Evolutionary conservation across 768 basidiomycete genomes (phyloP), one percentile per base, ranked within the genome.

Genomic region (Tylopilus intermedius): DNA sequence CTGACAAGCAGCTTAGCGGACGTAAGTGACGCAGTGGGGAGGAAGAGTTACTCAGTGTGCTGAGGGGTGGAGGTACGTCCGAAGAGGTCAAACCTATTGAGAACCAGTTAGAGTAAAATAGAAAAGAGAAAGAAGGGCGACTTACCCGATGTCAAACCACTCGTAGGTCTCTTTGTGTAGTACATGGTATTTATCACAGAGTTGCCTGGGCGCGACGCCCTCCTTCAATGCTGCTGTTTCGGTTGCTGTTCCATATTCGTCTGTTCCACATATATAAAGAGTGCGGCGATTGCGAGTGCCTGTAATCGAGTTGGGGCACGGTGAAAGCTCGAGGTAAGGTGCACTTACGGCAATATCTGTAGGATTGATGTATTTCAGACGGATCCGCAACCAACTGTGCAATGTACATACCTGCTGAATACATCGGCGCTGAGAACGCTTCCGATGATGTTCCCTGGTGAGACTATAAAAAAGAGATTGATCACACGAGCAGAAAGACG

Each of bases 221-320:
- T 95, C 92, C 65, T 93, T 92, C 54, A 92, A 69, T 4, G 96
- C 95, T 69, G 96, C 94, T 2, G 94, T 97, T 75, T 99, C 96
- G 0, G 96, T 96, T 0, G 96, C 95, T 7, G 96, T 99, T n/a
- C 96, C 96, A 63, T 99, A 99, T 71, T 99, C 96, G 66, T 99
- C 96, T 4, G 96, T 98, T 26, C 96, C 96, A 70, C 96, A 99
- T 51, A 99, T 79, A 67, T 95, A 99, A 30, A 98, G 77, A 0
- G 93, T 95, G 41, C 86, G 83, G 61, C 88, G 77, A 75, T 98
- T 96, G 62, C 88, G 76, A 29, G 91, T 88, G 32, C 83, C 68
- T 69, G 46, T 1, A 11, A 55, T 40, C 39, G 27, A 37, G 39
- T 43, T 54, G 62, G 14, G 40, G 51, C 18, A 41, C 24, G 8